Evolutionary conservation across 2,329 filamentous ascomycete genomes (phyloP), one percentile per base, ranked within the genome.

Genomic region (Ciborinia camelliae): DNA sequence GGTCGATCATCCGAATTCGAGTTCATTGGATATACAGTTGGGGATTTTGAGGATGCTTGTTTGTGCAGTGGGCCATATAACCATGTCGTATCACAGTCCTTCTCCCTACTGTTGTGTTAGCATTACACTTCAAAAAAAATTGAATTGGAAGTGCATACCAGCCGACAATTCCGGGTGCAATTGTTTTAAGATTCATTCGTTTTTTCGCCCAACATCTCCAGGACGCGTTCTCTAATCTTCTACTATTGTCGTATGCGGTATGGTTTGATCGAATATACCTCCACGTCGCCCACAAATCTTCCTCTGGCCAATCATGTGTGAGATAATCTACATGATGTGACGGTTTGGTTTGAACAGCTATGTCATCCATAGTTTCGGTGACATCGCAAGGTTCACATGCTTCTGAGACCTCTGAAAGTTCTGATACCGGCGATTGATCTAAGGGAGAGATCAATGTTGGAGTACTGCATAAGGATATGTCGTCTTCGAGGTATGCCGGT

Each of bases 211-310:
- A 98, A 1, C 92, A 95, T 75, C 95, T 85, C 95, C 95, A 99
- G 0, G 92, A 97, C 3, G 95, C 95, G 77, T 99, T 98, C 77
- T 98, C 95, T 37, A 98, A 78, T 58, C 95, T 84, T 41, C 88
- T 88, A 43, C 90, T 86, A 76, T 97, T 94, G 71, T 86, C 87
- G 69, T 96, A 96, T 62, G 91, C 85, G 66, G 86, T 87, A 71
- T 89, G 84, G 72, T 91, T 90, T 35, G 90, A 88, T 20, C 93
- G 87, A 71, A 98, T 91, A 75, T 96, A 95, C 74, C 92, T 88
- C 95, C 95, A 98, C 1, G 94, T 97, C 7, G 91, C 89, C 93
- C 93, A 98, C 20, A 98, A 96, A 77, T 99, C 95, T 77, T 98
- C 94, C 77, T 98, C 93, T 68, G 85, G 87, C 95, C 95, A 99